Percentiles rank a stretch among this genome's conserved stretches.
phyloP scores from a whole-genome alignment of 2,329 filamentous ascomycete genomes.

The Xylaria sp. region DNA sequence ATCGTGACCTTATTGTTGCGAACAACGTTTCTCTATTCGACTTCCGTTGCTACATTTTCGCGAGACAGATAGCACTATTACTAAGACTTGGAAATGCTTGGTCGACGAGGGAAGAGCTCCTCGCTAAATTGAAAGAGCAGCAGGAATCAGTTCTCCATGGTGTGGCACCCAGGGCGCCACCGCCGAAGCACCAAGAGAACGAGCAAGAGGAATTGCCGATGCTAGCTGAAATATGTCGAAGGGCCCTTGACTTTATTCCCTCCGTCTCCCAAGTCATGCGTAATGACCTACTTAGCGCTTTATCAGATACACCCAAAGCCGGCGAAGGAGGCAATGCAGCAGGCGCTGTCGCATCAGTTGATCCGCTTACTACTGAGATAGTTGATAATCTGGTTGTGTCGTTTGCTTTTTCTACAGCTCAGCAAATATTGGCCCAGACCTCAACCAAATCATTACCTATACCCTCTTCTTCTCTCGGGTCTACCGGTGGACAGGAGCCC shows the following conservation, averaged over 20 bases:
- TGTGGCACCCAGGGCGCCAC: slow-evolving; percentile 63
- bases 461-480: slow-evolving; percentile 66
- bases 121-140: slow-evolving; percentile 71
- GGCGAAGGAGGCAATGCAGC: slow-evolving; percentile 52
- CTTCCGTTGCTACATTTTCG: slow-evolving; percentile 93
- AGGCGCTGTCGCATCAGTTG: slow-evolving; percentile 42
- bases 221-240: slow-evolving; percentile 86
- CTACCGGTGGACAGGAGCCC: slow-evolving; percentile 63
- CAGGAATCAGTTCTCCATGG: slow-evolving; percentile 68
- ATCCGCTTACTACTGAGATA: slow-evolving; percentile 60
- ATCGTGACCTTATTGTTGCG: slow-evolving; percentile 89
- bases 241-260: slow-evolving; percentile 86
- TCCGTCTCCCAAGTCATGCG: slow-evolving; percentile 82
- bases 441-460: slow-evolving; percentile 75
- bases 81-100: slow-evolving; percentile 82
- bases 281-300: slow-evolving; percentile 76
- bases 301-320: slow-evolving; percentile 56
- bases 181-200: slow-evolving; percentile 61
- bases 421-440: slow-evolving; percentile 81
- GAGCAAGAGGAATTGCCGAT: slow-evolving; percentile 80
- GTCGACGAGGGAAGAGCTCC: slow-evolving; percentile 70
- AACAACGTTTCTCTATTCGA: slow-evolving; percentile 98
- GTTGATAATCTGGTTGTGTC: slow-evolving; percentile 81
- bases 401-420: slow-evolving; percentile 80
- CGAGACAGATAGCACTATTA: slow-evolving; percentile 84